These are phyloP conservation scores for Candida easanensis DNA, from an alignment of 805 yeast genomes.

Conservation along the genomic window DNA sequence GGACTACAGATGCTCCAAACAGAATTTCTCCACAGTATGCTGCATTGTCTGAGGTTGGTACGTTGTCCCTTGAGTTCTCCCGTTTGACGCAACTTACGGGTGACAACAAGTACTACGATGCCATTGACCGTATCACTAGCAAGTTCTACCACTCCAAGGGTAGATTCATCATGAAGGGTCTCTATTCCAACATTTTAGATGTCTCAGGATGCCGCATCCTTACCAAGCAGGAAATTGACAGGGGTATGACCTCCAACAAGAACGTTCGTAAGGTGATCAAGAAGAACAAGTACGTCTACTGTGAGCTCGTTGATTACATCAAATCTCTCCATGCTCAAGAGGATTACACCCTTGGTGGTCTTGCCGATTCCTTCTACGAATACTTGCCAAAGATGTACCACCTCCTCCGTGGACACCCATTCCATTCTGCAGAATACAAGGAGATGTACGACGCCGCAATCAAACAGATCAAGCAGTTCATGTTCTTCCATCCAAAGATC, in stretches of 20 bases:
- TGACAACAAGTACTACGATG: constrained; percentile 47
- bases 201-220: constrained; percentile 47
- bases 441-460: constrained; percentile 36
- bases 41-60: constrained; percentile 45
- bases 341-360: constrained; percentile 37
- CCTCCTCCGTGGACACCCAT: constrained; percentile 38
- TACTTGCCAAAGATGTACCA: constrained; percentile 47
- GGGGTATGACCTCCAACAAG: constrained; percentile 33
- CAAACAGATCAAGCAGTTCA: constrained; percentile 35
- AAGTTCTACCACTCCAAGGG: constrained; percentile 33
- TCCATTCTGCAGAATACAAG: constrained; percentile 24
- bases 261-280: constrained; percentile 37
- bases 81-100: constrained; percentile 50
- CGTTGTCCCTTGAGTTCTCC: constrained; percentile 51
- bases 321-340: constrained; percentile 12
- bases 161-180: constrained; percentile 37
- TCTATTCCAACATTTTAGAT: constrained; percentile 45
- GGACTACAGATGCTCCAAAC: constrained; percentile 36
- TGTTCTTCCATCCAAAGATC: constrained; percentile 44
- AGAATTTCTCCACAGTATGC: constrained; percentile 36
- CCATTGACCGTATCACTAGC: constrained; percentile 43
- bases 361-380: constrained; percentile 46
- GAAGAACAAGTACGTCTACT: constrained; percentile 31
- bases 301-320: constrained; percentile 30
- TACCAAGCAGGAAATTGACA: constrained; percentile 27